These are phyloP conservation scores for Coprinellus micaceus DNA, from an alignment of 768 basidiomycete species.

Conservation along the genomic window DNA sequence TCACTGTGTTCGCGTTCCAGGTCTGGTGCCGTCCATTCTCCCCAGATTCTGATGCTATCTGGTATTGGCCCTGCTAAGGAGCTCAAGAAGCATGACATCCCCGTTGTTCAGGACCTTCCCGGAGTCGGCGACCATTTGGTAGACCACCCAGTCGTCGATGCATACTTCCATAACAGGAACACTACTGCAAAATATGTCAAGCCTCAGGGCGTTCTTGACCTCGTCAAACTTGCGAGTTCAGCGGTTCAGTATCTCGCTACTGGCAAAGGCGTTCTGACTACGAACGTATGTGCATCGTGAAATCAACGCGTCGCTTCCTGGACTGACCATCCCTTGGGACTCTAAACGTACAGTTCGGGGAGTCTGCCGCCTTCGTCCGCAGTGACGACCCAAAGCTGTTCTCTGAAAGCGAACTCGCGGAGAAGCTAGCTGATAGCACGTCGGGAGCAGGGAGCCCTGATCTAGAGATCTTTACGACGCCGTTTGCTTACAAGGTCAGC, in stretches of 20 bases:
- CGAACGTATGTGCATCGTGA: conserved; percentile 43
- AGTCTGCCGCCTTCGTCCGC: conserved; percentile 53
- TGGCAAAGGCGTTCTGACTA: conserved; percentile 47
- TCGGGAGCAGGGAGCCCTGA: conserved; percentile 39
- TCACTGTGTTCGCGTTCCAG: conserved; percentile 24
- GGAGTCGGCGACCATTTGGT: conserved; percentile 71
- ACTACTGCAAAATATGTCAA: conserved; percentile 38
- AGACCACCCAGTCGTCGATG: conserved; percentile 60
- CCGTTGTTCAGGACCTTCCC: conserved; percentile 58
- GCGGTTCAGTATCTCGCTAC: conserved; percentile 40
- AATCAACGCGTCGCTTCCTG: too few species aligned
- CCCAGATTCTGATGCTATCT: conserved; percentile 67
- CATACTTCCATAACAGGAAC: conserved; percentile 52
- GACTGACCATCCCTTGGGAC: too few species aligned
- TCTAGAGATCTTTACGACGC: conserved; percentile 38
- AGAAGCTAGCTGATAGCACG: conserved; percentile 33
- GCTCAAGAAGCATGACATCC: conserved; percentile 49
- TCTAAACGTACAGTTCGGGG: conserved; percentile 36
- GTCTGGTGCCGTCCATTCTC: conserved; percentile 57
- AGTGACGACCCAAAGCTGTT: conserved; percentile 46
- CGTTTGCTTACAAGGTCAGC: conserved; percentile 36
- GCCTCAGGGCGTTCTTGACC: conserved; percentile 24
- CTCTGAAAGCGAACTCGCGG: conserved; percentile 29
- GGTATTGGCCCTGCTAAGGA: conserved; percentile 70
- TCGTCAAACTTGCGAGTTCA: conserved; percentile 28